These are phyloP conservation scores for Phialophora macrospora DNA, from an alignment of 2,329 filamentous ascomycete species.

Conservation along the genomic window DNA sequence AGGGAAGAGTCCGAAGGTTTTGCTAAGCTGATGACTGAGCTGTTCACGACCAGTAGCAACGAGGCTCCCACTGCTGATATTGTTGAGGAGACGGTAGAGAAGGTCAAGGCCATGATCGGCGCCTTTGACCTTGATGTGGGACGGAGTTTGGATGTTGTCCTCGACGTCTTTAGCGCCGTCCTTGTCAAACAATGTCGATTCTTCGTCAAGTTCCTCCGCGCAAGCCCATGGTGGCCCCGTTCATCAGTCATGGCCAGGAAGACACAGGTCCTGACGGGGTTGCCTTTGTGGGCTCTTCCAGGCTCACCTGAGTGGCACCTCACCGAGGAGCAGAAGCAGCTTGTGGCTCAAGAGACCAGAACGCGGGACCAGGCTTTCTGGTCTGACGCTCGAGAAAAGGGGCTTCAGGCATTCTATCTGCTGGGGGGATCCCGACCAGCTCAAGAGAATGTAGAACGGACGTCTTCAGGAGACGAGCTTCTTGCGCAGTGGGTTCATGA, in stretches of 20 bases:
- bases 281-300: constrained; percentile 87
- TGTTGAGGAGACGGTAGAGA: constrained; percentile 84
- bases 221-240: constrained; percentile 95
- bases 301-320: constrained; percentile 66
- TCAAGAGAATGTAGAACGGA: constrained; percentile 58
- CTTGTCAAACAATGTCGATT: constrained; percentile 92
- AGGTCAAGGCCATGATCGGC: constrained; percentile 91
- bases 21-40: constrained; percentile 91
- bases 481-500: constrained; percentile 76
- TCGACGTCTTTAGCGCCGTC: constrained; percentile 92
- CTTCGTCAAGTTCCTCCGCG: constrained; percentile 88
- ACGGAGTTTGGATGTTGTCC: constrained; percentile 87
- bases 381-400: constrained; percentile 74
- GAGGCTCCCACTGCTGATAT: constrained; percentile 74
- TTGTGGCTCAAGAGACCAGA: constrained; percentile 62
- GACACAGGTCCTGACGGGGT: constrained; percentile 53
- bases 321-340: constrained; percentile 70
- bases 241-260: constrained; percentile 46
- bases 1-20: constrained; percentile 97
- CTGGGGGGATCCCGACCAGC: constrained; percentile 74
- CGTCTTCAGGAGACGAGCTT: constrained; percentile 56
- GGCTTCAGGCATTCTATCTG: constrained; percentile 86
- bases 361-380: constrained; percentile 79
- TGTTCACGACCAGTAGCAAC: constrained; percentile 83
- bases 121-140: constrained; percentile 97